These are phyloP conservation scores for Glaciozyma martinii DNA, from an alignment of 768 basidiomycete genomes.

Conservation along the genomic window DNA sequence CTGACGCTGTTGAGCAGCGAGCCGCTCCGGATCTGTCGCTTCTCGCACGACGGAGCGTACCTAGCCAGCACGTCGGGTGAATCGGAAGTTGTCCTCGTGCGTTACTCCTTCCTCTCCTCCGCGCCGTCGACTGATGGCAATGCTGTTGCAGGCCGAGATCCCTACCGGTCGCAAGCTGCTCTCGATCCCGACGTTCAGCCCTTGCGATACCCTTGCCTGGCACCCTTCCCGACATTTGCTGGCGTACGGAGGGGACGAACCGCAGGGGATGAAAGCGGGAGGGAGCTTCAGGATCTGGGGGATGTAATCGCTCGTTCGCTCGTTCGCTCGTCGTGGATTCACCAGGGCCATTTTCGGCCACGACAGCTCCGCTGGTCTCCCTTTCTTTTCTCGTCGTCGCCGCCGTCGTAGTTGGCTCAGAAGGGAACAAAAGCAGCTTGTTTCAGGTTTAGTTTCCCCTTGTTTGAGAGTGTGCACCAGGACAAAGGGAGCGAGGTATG, in stretches of 20 bases:
- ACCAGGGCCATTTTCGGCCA: too few relatives aligned
- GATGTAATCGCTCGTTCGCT: not conserved
- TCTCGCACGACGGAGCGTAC: slow-evolving; percentile 26
- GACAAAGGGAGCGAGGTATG: too few relatives aligned
- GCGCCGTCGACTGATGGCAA: not conserved
- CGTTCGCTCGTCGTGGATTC: too few relatives aligned
- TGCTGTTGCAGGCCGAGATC: slow-evolving; percentile 9
- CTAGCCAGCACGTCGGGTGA: slow-evolving; percentile 10
- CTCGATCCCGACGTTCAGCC: not conserved
- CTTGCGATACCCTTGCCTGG: slow-evolving; percentile 23
- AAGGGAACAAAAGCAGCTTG: too few relatives aligned
- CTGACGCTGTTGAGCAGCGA: slow-evolving; percentile 6
- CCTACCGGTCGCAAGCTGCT: slow-evolving; percentile 3
- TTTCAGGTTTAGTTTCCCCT: too few relatives aligned
- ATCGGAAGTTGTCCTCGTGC: slow-evolving; percentile 17
- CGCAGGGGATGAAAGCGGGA: not conserved
- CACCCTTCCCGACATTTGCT: slow-evolving; percentile 22
- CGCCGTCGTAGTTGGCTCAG: too few relatives aligned
- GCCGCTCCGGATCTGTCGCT: slow-evolving; percentile 12
- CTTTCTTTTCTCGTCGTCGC: too few relatives aligned
- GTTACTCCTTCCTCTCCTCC: not conserved
- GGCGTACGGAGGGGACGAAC: slow-evolving; percentile 24
- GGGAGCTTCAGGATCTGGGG: slow-evolving; percentile 2
- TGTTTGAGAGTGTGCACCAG: too few relatives aligned
- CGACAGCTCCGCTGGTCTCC: too few relatives aligned